Evolutionary conservation across 345 rosid genomes (phyloP).

Genomic region (Mangifera indica): DNA sequence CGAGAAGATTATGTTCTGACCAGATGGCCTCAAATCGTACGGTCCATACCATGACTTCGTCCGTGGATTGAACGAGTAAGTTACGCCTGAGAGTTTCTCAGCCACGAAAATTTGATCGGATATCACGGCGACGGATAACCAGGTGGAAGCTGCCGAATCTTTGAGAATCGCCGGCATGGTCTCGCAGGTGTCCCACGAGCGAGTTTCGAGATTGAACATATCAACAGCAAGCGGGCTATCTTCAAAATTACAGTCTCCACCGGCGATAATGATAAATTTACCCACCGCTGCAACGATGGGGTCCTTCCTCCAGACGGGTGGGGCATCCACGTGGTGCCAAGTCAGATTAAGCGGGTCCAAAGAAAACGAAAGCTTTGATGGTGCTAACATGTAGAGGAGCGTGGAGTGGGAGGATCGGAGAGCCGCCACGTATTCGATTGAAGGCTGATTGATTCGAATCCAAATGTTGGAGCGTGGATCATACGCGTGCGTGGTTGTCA

Average conservation of each 20-base stretch:
- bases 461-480: constrained; percentile 73
- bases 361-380: constrained; percentile 60
- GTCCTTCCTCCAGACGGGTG: constrained; percentile 60
- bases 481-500: constrained; percentile 43
- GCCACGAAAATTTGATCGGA: constrained; percentile 40
- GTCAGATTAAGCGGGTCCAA: constrained; percentile 58
- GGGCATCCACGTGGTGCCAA: constrained; percentile 62
- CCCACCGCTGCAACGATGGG: constrained; percentile 68
- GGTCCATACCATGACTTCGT: constrained; percentile 61
- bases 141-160: constrained; percentile 55
- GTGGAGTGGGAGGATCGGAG: constrained; percentile 61
- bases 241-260: constrained; percentile 66
- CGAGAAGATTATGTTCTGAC: constrained; percentile 25
- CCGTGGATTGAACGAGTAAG: constrained; percentile 48
- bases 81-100: constrained; percentile 50
- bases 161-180: constrained; percentile 54
- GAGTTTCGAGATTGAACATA: constrained; percentile 38
- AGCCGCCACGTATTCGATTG: constrained; percentile 26
- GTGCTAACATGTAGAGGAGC: constrained; percentile 59
- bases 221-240: constrained; percentile 75
- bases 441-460: constrained; percentile 41
- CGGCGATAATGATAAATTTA: constrained; percentile 45
- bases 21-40: constrained; percentile 32
- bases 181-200: constrained; percentile 51
- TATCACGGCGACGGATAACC: constrained; percentile 57